Evolutionary conservation across 108 stramenopile species (phyloP), one percentile per base, ranked within the genome.

Genomic region (Fragilariopsis cylindrus): DNA sequence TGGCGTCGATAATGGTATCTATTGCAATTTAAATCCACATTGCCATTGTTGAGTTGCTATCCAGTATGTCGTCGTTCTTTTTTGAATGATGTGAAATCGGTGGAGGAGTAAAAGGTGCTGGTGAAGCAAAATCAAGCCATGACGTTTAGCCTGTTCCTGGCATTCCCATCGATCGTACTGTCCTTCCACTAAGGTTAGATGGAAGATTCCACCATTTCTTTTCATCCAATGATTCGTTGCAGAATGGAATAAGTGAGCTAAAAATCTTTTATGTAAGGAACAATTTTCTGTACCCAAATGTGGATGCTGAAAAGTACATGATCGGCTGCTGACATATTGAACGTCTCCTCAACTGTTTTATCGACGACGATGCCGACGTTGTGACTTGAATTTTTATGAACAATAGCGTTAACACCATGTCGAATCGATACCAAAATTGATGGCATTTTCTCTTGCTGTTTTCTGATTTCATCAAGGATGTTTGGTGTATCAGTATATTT

Each of bases 271-370:
- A 84, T 96, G 95, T 4, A 82, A 81, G 47, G 67, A 56, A 41
- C 88, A 86, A 73, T 90, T 84, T 81, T 96, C 95, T n/a, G 70
- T 86, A 3, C 91, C 95, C 70, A 96, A 72, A 60, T 96, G 95
- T 4, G 95, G 95, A 80, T 96, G 95, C 70, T 96, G 84, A 77
- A 96, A 16, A 96, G 81, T 41, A 96, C 88, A 69, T 79, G 84
- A 60, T 88, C 80, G 30, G 70, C 79, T 3, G 18, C 3, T 12
- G 7, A 3, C 6, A 48, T 49, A 47, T 12, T 7, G 13, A 7
- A 12, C n/a, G 30, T 30, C 30, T 30, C 30, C 30, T 30, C 30
- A 30, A 30, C 30, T 30, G 30, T 30, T 30, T 30, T 9, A 6
- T 49, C 47, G 4, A 13, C 48, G 44, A 11, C 50, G 3, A 12